A percentile compares a stretch with the other conserved stretches of the same genome.
These are phyloP conservation scores for Roridomyces roridus DNA, from an alignment of 768 basidiomycete species.

Conservation along the genomic window DNA sequence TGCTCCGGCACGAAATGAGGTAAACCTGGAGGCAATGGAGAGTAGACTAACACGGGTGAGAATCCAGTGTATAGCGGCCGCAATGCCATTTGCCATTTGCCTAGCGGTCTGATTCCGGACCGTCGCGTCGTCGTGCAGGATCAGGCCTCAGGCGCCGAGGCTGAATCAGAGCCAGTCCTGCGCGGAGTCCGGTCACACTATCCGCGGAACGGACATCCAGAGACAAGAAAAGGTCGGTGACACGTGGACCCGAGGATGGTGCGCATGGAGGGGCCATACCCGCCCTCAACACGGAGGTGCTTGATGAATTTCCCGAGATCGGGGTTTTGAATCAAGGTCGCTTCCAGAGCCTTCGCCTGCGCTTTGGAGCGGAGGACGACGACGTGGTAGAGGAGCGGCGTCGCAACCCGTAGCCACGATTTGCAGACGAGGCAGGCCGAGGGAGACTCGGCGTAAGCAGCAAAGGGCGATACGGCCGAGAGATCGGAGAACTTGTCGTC, in stretches of 20 bases:
- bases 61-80: no score
- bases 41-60: no score
- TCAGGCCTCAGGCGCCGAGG: no score
- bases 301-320: constrained; percentile 27
- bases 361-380: constrained; percentile 31
- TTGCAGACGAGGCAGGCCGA: constrained; percentile 16
- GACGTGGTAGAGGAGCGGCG: constrained; percentile 31
- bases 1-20: no score
- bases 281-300: constrained; percentile 31
- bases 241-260: not conserved
- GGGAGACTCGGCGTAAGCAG: not conserved
- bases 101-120: no score
- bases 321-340: constrained; percentile 15
- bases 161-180: no score
- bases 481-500: not conserved
- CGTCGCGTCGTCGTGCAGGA: no score
- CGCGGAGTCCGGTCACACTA: not conserved
- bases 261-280: constrained; percentile 14
- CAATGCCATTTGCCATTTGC: no score
- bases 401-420: constrained; percentile 31
- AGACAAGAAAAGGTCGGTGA: constrained; percentile 7
- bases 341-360: constrained; percentile 31
- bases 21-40: no score
- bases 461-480: not conserved
- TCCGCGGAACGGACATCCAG: not conserved